A percentile compares a stretch with the other conserved stretches of the same genome.
phyloP scores from a whole-genome alignment of 495 filamentous ascomycete species.

The Lineolata rhizophorae region DNA sequence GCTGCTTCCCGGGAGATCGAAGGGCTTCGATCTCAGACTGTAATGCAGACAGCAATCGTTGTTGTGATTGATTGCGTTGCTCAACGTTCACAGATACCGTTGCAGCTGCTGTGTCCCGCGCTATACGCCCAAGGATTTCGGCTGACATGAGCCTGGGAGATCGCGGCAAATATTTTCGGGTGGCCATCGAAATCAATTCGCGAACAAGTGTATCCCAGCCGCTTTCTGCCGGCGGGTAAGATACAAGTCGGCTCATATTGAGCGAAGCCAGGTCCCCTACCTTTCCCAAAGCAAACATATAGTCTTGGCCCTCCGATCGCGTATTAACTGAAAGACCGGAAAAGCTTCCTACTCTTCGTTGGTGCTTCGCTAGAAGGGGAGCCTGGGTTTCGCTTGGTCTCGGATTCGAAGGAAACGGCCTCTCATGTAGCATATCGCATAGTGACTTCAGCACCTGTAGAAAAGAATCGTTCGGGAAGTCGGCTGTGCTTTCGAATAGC shows the following conservation, averaged over 20 bases:
- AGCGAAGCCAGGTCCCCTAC: conserved; percentile 52
- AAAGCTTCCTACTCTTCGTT: conserved; percentile 26
- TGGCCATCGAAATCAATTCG: conserved; percentile 44
- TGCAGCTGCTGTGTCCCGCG: conserved; percentile 32
- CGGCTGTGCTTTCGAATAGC: conserved; percentile 71
- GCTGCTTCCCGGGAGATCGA: too few species aligned
- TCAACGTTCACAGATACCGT: conserved; percentile 13
- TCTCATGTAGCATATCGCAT: conserved; percentile 26
- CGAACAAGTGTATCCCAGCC: conserved; percentile 57
- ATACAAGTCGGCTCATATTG: conserved; percentile 56
- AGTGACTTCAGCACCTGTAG: conserved; percentile 54
- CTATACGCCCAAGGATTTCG: conserved; percentile 48
- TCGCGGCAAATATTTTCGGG: conserved; percentile 27
- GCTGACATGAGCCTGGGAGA: conserved; percentile 49
- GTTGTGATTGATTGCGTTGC: conserved; percentile 32
- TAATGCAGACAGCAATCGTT: conserved; percentile 48
- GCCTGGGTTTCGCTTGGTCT: conserved; percentile 1
- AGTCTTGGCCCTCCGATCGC: conserved; percentile 30
- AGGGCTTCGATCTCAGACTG: too few species aligned
- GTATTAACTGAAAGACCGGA: conserved; percentile 23
- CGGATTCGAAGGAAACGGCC: conserved; percentile 12
- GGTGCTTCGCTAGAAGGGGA: conserved; percentile 15
- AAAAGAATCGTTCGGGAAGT: conserved; percentile 68
- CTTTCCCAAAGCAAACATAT: conserved; percentile 65
- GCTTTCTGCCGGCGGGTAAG: conserved; percentile 33